Evolutionary conservation across 2,329 filamentous ascomycete genomes (phyloP), one percentile per base, ranked within the genome.

Genomic region (Apiospora pterosperma): DNA sequence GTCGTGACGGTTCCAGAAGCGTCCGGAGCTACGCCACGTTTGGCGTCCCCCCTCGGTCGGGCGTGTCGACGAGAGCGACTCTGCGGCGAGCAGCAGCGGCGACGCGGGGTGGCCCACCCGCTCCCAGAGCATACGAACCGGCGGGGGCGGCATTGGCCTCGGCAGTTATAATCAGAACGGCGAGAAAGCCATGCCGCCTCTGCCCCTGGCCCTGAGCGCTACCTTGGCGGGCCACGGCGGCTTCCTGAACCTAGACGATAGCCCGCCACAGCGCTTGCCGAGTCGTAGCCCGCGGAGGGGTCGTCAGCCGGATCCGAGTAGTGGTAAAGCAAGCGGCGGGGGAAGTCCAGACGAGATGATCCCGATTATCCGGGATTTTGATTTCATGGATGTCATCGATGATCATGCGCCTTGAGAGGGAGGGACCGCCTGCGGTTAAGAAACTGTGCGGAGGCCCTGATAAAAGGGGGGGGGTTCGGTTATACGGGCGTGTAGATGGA

Each of bases 281-380:
- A 34, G 28, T 19, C 48, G 48, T 4, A 34, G 48, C 16, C 48
- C 28, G 25, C 48, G 48, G 28, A 21, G 41, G 8, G 19, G 36
- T 12, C 36, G 68, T 64, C 14, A 36, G 38, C 42, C 42, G 28
- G 48, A 44, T 14, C 25, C 23, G 25, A 21, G 21, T 23, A 25
- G 19, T 21, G 36, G 36, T 4, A 36, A 36, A 23, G 7, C 11
- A 4, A 19, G 61, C 0, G 59, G 63, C 12, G 62, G 65, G 10
- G 64, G 64, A 7, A 64, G 68, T 7, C 64, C 68, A 8, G 69
- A 71, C 28, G 68, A 61, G 16, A 25, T 68, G 23, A 66, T 68
- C 0, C 69, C 69, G 1, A 59, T 73, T 36, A 75, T 75, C 41
- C 69, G 70, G 52, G 73, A 75, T 58, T 75, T 75, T 23, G 73